These are phyloP conservation scores for Komagataea norvegica DNA, from an alignment of 1,139 yeast species.

Conservation along the genomic window DNA sequence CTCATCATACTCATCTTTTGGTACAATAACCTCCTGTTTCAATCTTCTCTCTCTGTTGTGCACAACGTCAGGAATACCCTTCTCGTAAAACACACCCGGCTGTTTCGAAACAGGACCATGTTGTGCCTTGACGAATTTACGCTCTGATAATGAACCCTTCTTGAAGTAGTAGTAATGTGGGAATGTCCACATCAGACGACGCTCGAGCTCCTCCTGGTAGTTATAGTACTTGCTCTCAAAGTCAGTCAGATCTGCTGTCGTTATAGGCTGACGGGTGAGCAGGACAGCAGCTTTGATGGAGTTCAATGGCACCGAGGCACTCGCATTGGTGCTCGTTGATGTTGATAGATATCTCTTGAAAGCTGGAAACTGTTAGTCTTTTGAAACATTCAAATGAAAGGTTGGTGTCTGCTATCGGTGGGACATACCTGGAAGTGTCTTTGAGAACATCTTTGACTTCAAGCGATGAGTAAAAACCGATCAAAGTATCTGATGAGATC, in stretches of 20 bases:
- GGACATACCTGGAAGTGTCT: not conserved
- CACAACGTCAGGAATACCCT: constrained; percentile 80
- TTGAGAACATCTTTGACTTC: constrained; percentile 4
- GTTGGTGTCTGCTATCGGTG: not conserved
- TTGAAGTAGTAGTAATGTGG: constrained; percentile 91
- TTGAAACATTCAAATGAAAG: not conserved
- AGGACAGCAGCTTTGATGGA: constrained; percentile 46
- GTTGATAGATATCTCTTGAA: constrained; percentile 22
- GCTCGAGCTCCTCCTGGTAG: constrained; percentile 83
- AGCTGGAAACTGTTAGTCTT: constrained; percentile 10
- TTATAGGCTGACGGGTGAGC: constrained; percentile 76
- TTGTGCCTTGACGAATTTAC: constrained; percentile 72
- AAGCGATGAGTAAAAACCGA: too few species aligned
- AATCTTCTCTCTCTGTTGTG: constrained; percentile 85
- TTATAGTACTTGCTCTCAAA: constrained; percentile 74
- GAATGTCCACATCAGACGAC: constrained; percentile 94
- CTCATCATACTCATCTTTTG: constrained; percentile 41
- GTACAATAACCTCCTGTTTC: constrained; percentile 71
- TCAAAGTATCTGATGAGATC: too few species aligned
- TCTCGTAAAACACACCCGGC: constrained; percentile 72
- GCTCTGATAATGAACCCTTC: constrained; percentile 85
- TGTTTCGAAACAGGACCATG: constrained; percentile 67
- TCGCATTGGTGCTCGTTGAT: constrained; percentile 16
- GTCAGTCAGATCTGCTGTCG: constrained; percentile 68
- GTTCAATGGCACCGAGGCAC: constrained; percentile 10